phyloP scores from a whole-genome alignment of 495 filamentous ascomycete genomes.

The Parachaetomium inaequale region DNA sequence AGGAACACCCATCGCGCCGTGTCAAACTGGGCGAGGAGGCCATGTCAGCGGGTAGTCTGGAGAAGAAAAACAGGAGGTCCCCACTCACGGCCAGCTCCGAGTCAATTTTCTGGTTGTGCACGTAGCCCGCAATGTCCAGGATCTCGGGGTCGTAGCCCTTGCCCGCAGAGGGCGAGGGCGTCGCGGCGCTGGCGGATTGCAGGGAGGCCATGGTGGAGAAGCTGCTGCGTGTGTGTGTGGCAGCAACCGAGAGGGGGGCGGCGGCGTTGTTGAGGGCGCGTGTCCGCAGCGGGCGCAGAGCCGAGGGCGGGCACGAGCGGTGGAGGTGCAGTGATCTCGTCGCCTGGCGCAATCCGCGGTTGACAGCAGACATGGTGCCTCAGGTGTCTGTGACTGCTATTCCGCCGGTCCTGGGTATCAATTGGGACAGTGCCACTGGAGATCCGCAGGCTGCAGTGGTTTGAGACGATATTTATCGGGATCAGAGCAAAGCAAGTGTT shows the following conservation, averaged over 20 bases:
- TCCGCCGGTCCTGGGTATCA: constrained; percentile 17
- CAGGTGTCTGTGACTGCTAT: background rate
- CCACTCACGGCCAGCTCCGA: constrained; percentile 83
- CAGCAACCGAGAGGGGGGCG: constrained; percentile 26
- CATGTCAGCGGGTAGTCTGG: constrained; percentile 17
- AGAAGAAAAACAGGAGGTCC: constrained; percentile 10
- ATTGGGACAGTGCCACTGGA: constrained; percentile 15
- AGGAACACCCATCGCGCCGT: constrained; percentile 86
- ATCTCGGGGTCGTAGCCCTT: constrained; percentile 85
- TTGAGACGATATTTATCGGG: background rate
- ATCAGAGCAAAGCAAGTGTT: constrained; percentile 2
- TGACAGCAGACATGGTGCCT: constrained; percentile 32
- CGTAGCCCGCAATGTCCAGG: constrained; percentile 87
- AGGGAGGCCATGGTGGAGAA: constrained; percentile 58
- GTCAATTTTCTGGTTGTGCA: constrained; percentile 84
- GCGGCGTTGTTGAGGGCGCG: constrained; percentile 21
- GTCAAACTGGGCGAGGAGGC: constrained; percentile 64
- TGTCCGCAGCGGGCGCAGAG: constrained; percentile 25
- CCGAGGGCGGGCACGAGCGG: constrained; percentile 21
- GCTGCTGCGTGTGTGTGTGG: constrained; percentile 27
- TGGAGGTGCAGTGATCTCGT: constrained; percentile 31
- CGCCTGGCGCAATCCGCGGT: constrained; percentile 33
- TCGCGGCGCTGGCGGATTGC: constrained; percentile 47
- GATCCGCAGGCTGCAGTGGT: constrained; percentile 2
- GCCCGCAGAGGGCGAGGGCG: constrained; percentile 45